Evolutionary conservation across 345 rosid species (phyloP), one percentile per base, ranked within the genome.

Genomic region (Lepidium africanum): DNA sequence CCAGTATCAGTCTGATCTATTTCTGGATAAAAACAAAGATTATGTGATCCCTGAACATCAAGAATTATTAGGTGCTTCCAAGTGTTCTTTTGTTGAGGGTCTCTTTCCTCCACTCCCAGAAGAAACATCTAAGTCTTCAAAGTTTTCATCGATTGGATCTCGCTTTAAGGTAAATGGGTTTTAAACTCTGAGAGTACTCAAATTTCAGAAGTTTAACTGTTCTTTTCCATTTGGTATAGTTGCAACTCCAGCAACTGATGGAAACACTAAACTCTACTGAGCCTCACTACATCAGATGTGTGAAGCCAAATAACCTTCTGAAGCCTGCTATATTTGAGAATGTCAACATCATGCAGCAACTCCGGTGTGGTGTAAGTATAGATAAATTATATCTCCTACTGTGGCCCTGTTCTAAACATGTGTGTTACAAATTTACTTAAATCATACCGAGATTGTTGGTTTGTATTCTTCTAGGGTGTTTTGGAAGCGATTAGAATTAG

Each of bases 21-120:
- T 94, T 82, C 79, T 94, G 80, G 99, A 94, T 80, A 94, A 94
- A 76, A 94, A 94, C 92, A 94, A 94, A 78, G 98, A 90, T 57
- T 93, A 93, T 60, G 96, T 88, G 49, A 92, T 93, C 70, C 85
- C 96, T 1, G 99, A 90, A 76, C 95, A 93, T 79, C 99, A 93
- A 75, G 99, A 93, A 57, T 78, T 93, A 79, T 70, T 93, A 75
- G 61, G 83, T 62, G 86, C 84, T 64, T 90, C 99, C 54, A 79
- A 79, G 51, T 90, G 99, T 81, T 37, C 87, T 67, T 94, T 94
- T 52, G 99, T 94, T 0, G 85, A 89, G 7, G 91, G 96, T 59
- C 97, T 94, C 75, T 93, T 94, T 72, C 97, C 99, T 70, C 85
- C 75, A 74, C 88, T 80, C 54, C 96, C 94, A 3, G 98, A 87